Percentiles rank a stretch among this genome's conserved stretches.
phyloP scores from a whole-genome alignment of 768 basidiomycete species.

The Leccinum ochraceum region DNA sequence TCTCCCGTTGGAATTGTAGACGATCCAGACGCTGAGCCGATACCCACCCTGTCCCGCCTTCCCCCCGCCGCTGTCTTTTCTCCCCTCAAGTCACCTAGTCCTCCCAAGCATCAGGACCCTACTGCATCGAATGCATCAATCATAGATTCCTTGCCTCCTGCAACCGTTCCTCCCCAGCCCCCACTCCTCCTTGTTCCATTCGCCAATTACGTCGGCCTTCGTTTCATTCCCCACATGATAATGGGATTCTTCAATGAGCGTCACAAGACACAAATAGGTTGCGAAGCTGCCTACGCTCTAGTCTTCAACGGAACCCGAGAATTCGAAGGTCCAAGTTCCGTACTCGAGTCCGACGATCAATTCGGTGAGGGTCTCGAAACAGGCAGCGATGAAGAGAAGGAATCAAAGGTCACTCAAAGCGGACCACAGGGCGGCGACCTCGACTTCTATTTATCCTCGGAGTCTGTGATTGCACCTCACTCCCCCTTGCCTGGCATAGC shows the following conservation, averaged over 20 bases:
- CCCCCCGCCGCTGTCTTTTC: conserved; percentile 35
- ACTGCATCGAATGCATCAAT: conserved; percentile 24
- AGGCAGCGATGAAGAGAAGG: conserved; percentile 6
- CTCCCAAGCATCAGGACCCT: conserved; percentile 20
- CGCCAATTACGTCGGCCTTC: conserved; percentile 75
- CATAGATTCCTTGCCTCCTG: conserved; percentile 49
- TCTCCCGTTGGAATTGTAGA: conserved; percentile 25
- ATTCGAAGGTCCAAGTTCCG: conserved; percentile 41
- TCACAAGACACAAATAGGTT: conserved; percentile 73
- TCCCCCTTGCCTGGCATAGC: conserved; percentile 59
- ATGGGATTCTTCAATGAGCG: conserved; percentile 93
- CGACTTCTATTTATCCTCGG: conserved; percentile 69
- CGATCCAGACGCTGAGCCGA: conserved; percentile 38
- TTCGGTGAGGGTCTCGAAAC: conserved; percentile 3
- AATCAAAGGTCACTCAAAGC: conserved; percentile 3
- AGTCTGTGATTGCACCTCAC: conserved; percentile 70
- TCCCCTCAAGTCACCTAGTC: conserved; percentile 30
- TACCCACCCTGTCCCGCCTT: conserved; percentile 43
- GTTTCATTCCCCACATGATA: conserved; percentile 85
- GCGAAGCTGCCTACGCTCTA: conserved; percentile 77
- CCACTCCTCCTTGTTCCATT: conserved; percentile 79
- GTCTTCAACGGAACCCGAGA: conserved; percentile 64
- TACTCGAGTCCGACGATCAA: conserved; percentile 25
- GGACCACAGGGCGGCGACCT: conserved; percentile 52
- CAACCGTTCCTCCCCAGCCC: conserved; percentile 67